Evolutionary conservation across 2,329 filamentous ascomycete genomes (phyloP).

Genomic region (Colletotrichum karsti): DNA sequence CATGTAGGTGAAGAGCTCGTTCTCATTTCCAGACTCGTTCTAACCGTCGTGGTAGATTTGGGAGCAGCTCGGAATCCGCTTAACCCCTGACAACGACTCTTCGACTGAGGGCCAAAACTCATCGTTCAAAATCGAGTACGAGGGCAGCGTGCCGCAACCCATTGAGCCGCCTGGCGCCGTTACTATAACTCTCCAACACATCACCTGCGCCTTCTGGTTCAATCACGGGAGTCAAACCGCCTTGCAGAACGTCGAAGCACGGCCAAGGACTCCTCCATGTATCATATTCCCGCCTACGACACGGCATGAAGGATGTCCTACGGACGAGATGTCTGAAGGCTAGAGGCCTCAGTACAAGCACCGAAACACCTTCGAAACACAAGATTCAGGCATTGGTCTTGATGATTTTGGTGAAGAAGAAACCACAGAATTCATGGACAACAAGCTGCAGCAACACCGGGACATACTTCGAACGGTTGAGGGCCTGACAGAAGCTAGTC

Average conservation of each 20-base stretch:
- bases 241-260: too few species aligned
- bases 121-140: constrained; percentile 46
- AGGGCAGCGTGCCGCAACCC: constrained; percentile 40
- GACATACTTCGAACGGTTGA: not conserved
- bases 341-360: not conserved
- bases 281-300: too few species aligned
- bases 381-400: constrained; percentile 7
- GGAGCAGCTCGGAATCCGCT: constrained; percentile 14
- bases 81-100: not conserved
- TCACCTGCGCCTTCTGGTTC: constrained; percentile 18
- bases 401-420: not conserved
- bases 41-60: too few species aligned
- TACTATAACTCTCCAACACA: constrained; percentile 35
- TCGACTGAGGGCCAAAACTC: constrained; percentile 9
- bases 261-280: too few species aligned
- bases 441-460: not conserved
- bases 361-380: not conserved
- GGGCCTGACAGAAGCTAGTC: constrained; percentile 5
- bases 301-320: too few species aligned
- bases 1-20: not conserved
- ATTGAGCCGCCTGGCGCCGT: constrained; percentile 36
- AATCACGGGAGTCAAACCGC: not conserved
- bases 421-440: not conserved
- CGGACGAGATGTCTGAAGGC: not conserved
- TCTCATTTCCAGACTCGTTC: too few species aligned